These are phyloP conservation scores for Penicillium nucicola DNA, from an alignment of 495 filamentous ascomycete species.

Conservation along the genomic window DNA sequence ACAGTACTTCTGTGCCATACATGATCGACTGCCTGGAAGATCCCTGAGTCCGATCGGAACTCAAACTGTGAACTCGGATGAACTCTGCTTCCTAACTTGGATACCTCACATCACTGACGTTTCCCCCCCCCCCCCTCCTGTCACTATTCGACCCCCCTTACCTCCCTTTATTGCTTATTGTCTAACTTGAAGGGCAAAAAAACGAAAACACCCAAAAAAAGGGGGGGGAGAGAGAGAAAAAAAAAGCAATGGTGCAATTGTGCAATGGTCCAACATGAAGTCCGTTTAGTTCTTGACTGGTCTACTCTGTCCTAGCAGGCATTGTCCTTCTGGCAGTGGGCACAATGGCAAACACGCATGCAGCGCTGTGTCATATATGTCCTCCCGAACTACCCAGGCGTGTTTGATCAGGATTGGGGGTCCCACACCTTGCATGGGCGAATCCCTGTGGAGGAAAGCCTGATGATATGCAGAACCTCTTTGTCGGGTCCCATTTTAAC, in stretches of 20 bases:
- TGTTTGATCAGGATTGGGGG: not conserved
- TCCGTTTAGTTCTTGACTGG: constrained; percentile 1
- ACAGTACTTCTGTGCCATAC: constrained; percentile 1
- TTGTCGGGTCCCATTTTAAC: constrained; percentile 14
- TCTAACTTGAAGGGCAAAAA: not conserved
- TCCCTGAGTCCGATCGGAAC: constrained; percentile 11
- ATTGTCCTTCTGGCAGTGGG: not conserved
- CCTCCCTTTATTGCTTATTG: not conserved
- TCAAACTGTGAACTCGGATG: constrained; percentile 5
- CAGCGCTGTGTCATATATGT: constrained; percentile 27
- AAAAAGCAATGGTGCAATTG: not conserved
- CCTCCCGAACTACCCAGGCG: constrained; percentile 9
- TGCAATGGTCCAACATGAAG: not conserved
- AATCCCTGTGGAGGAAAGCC: constrained; percentile 3
- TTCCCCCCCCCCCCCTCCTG: constrained; percentile 1
- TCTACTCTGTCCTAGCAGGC: not conserved
- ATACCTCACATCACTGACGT: constrained; percentile 26
- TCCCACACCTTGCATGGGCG: constrained; percentile 3
- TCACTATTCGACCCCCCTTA: not conserved
- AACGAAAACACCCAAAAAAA: too few relatives aligned
- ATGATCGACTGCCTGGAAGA: constrained; percentile 19
- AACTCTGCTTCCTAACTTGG: not conserved
- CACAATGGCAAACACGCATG: not conserved
- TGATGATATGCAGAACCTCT: constrained; percentile 1
- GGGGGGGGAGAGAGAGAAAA: not conserved